Evolutionary conservation across 192 early-diverging fungal genomes (phyloP), one percentile per base, ranked within the genome.

Genomic region (Martensiomyces pterosporus): DNA sequence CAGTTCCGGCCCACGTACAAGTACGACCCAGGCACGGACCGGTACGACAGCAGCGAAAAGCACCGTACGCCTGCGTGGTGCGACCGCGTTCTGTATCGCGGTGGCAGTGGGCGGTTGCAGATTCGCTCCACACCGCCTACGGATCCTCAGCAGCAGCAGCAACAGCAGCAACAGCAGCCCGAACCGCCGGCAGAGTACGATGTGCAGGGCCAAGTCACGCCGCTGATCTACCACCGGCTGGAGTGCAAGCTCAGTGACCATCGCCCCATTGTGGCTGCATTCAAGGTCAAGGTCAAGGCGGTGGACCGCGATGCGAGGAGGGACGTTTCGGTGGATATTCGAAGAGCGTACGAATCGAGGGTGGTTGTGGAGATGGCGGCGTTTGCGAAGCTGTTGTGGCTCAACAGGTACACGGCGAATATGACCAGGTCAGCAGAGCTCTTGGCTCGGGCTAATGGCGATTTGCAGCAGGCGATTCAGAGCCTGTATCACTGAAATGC

Each of bases 1-100:
- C 52, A 46, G 23, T 99, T 99, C 69, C 83, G 77, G 7, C 97
- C 97, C 0, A 99, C 97, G 2, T 99, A 97, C 84, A 99, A 99
- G 70, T 98, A 93, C 60, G 87, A 99, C 53, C 80, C 80, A 4
- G 87, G 87, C 14, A 86, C 85, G 13, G 80, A 90, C 25, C 64
- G 62, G 9, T 99, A 94, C 52, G 97, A 99, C 57, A 82, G 85
- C 4, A 90, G 87, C 33, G 94, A 97, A 36, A 99, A 99, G 77
- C 82, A 85, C 49, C 80, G 97, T 21, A 83, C 84, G 2, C 97
- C 97, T 1, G 86, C 91, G 9, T 99, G 92, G 90, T 98, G 95
- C 62, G 97, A 99, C 77, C 83, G 97, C 41, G 80, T 98, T 23
- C 59, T 91, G 16, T 88, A 75, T 54, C 73, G 83, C 18, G 73